Base-by-base conservation (phyloP, 345 rosid species). In the Aethionema arabicum region DNA sequence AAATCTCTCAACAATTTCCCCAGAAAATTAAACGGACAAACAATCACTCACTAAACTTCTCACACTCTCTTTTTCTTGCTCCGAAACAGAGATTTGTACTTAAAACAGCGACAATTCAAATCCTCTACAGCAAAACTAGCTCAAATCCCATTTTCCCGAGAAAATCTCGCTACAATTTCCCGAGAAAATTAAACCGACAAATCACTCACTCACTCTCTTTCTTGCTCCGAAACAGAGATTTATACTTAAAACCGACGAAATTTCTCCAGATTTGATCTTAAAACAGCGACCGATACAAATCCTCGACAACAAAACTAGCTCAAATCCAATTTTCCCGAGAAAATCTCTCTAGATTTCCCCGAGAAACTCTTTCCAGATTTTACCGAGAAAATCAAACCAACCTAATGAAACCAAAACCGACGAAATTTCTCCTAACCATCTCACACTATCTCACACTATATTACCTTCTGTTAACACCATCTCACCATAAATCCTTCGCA, bases 401-500 rank as follows among this genome's bases (percentile, higher is more conserved):
- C 32, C 40, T 62, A 75, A 70, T 72, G 73, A 70, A 55, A 32
- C 74, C 49, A 47, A 43, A 67, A 44, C 65, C 60, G 38, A 38
- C 79, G 16, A 59, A 74, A 57, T 52, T 74, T 65, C 44, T 78
- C 11, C 61, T 61, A 57, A 59, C 79, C 61, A 63, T 80, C 79
- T 52, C 76, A 49, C 73, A 82, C 51, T 65, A 77, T 61, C 79
- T 84, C n/a, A 12, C 77, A 32, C 64, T 80, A 5, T 80, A 76
- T 11, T 72, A 76, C 64, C 69, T 74, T 42, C 77, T 76, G 27
- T 21, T 21, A 8, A 59, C 69, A 13, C 76, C 48, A 5, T 53
- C 46, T 21, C 73, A 72, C 31, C 73, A 72, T 39, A 37, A 59
- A 45, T 61, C 73, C 29, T 21, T 31, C 47, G 73, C 67, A 36